Base-by-base conservation (phyloP, 768 basidiomycete genomes). In the Pleurotus cornucopiae region DNA sequence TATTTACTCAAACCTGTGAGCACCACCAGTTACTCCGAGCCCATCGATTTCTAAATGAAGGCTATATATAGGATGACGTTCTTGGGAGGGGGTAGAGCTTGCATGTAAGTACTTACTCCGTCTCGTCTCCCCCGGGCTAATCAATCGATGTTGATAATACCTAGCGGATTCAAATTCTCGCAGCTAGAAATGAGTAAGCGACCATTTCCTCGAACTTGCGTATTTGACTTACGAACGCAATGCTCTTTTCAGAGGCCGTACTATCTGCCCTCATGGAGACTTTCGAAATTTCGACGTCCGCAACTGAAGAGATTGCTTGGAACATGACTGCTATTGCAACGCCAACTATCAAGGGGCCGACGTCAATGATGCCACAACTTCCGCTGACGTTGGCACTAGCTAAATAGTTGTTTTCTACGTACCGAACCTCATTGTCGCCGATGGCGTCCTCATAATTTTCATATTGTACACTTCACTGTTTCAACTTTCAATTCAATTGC, bases 141-240 rank as follows among this genome's bases (percentile, higher is more conserved):
- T 7, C 6, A 9, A 25, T 25, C 14, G 16, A 30, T 6, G 14
- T 14, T 25, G 23, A 25, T 25, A 6, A 30, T 2, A 30, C 30
- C 11, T 57, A 74, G 71, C 26, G 76, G 76, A 46, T 76, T 76
- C 67, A 75, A 76, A 56, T 76, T 75, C 61, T 70, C 75, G 1
- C 70, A 74, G 57, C 62, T 78, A 12, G 75, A 75, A 58, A 76
- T 75, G 67, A 77, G 76, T 75, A 54, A 23, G 72, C 71, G 5
- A 25, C 7, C 6, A 9, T 43, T 12, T 6, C 5, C 34, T 44
- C 16, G 9, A 9, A 34, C 9, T 34, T 9, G 30, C 30, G 30
- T 11, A 30, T 34, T 43, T 2, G 44, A 41, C n/a, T 44, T 21
- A 44, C 12, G n/a, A 9, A 40, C 1, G 37, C 12, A 12, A 6